Conservation (phyloP, 495 filamentous ascomycete species). For the Xylaria sp. region DNA sequence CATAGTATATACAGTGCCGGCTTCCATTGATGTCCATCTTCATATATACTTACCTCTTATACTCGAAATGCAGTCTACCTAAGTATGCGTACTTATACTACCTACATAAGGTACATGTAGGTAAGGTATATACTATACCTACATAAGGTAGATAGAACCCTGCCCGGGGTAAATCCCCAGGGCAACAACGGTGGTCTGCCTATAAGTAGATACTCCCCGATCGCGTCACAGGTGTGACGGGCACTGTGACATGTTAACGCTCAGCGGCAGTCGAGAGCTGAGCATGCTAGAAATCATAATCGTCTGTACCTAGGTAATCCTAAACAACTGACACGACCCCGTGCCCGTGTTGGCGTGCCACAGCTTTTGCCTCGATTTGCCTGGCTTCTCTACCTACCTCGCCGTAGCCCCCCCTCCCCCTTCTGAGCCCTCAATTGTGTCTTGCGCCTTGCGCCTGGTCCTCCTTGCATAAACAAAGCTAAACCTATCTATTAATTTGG, state of each 20-base stretch:
- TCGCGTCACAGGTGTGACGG: background rate
- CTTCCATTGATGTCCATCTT: too few relatives aligned
- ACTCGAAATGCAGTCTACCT: too few relatives aligned
- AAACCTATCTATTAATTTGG: background rate
- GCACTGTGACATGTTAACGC: background rate
- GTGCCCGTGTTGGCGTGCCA: constrained; percentile 2
- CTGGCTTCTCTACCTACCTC: background rate
- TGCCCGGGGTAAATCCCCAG: too few relatives aligned
- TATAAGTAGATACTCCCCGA: background rate
- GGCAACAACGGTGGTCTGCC: too few relatives aligned
- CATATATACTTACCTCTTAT: background rate
- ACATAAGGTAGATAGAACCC: too few relatives aligned
- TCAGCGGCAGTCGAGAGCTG: background rate
- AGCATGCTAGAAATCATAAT: background rate
- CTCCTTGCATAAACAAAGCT: background rate
- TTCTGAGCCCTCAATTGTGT: background rate
- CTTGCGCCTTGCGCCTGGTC: background rate
- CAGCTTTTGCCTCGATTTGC: constrained; percentile 5
- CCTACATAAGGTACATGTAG: too few relatives aligned
- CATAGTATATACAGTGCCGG: too few relatives aligned
- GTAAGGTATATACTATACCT: too few relatives aligned
- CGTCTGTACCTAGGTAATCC: background rate
- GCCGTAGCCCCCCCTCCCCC: too few relatives aligned
- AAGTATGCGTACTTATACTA: too few relatives aligned
- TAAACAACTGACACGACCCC: background rate